Evolutionary conservation across 2,329 filamentous ascomycete species (phyloP).

Genomic region (Pseudovirgaria hyperparasitica): DNA sequence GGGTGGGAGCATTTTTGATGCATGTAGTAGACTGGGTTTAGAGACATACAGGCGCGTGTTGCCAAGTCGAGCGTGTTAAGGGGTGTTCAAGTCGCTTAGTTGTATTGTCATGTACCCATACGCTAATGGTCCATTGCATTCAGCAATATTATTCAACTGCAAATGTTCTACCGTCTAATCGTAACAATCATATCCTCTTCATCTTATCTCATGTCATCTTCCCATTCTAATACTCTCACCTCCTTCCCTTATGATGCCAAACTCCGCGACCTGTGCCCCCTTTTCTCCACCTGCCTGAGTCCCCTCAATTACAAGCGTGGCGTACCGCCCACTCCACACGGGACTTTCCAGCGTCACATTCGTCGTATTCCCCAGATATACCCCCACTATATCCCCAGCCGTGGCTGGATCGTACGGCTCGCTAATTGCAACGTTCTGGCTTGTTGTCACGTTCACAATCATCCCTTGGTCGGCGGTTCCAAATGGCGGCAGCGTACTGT

Average conservation of each 20-base stretch:
- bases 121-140: no score
- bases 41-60: no score
- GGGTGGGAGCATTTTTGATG: constrained; percentile 18
- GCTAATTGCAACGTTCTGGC: constrained; percentile 24
- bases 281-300: constrained; percentile 17
- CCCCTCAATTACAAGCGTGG: constrained; percentile 33
- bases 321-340: constrained; percentile 32
- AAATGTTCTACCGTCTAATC: no score
- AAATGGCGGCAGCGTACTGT: constrained; percentile 25
- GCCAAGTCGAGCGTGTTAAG: no score
- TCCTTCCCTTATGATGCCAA: constrained; percentile 23
- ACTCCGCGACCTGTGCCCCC: constrained; percentile 42
- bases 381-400: constrained; percentile 23
- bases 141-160: no score
- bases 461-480: constrained; percentile 1
- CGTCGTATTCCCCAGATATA: constrained; percentile 32
- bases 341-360: constrained; percentile 25
- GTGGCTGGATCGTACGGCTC: constrained; percentile 26
- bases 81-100: no score
- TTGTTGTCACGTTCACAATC: constrained; percentile 10
- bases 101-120: no score
- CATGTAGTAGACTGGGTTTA: no score
- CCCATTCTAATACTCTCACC: background rate
- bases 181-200: no score
- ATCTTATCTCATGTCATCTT: background rate